A percentile compares a stretch with the other conserved stretches of the same genome.
These are phyloP conservation scores for Rhododendron mucronatum DNA, from an alignment of 148 eudicot species.

Conservation along the genomic window DNA sequence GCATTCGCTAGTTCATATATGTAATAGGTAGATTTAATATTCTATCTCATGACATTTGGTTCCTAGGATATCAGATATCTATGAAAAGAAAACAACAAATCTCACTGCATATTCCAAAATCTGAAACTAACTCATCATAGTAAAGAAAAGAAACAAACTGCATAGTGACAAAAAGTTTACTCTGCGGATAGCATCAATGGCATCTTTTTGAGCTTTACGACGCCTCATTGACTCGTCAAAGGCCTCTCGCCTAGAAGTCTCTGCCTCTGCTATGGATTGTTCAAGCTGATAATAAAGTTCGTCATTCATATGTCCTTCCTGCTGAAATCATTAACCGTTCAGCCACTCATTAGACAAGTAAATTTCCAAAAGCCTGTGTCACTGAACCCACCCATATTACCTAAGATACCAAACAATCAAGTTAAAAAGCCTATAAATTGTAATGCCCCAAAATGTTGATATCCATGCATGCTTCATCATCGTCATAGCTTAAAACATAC, in stretches of 20 bases:
- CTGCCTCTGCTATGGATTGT: conserved; percentile 59
- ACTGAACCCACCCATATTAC: not conserved
- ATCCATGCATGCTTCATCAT: not conserved
- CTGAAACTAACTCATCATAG: not conserved
- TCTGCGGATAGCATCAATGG: conserved; percentile 53
- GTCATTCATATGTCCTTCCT: conserved; percentile 44
- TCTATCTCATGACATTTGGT: not conserved
- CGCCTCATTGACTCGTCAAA: conserved; percentile 66
- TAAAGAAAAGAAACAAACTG: not conserved
- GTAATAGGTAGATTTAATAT: not conserved
- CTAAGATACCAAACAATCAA: not conserved
- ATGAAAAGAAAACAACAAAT: not conserved
- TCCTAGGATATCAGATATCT: not conserved
- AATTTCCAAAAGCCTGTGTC: not conserved
- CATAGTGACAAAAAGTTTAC: conserved; percentile 31
- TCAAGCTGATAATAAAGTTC: conserved; percentile 60
- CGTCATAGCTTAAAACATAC: conserved; percentile 26
- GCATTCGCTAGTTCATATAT: too few species aligned
- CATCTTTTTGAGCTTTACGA: conserved; percentile 64
- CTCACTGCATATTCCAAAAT: not conserved
- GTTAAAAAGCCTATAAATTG: not conserved
- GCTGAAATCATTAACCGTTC: conserved; percentile 16
- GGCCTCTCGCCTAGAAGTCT: conserved; percentile 28
- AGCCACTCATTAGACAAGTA: not conserved
- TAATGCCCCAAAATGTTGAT: not conserved